A percentile compares a stretch with the other conserved stretches of the same genome.
Evolutionary conservation across 768 basidiomycete genomes (phyloP).

Genomic region (Hydnum rufescens): DNA sequence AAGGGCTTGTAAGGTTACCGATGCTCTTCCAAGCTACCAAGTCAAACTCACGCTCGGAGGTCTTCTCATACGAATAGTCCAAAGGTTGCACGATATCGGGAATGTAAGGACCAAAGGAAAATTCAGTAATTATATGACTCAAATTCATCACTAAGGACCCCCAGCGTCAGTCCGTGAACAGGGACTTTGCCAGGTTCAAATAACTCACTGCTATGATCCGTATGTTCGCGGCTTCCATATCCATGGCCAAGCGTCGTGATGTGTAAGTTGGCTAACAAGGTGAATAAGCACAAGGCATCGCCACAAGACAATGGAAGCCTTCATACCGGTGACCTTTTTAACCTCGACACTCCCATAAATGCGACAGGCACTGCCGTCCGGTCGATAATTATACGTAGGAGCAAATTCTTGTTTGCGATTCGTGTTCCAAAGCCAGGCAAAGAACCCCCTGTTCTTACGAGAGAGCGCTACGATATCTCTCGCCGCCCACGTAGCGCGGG

Average conservation of each 20-base stretch:
- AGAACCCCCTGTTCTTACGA: conserved; percentile 45
- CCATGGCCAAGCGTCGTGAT: conserved; percentile 91
- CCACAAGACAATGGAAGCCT: not conserved
- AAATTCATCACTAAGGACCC: conserved; percentile 71
- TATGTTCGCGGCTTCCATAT: conserved; percentile 70
- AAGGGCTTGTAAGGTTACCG: conserved; percentile 9
- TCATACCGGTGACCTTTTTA: conserved; percentile 72
- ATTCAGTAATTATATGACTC: conserved; percentile 89
- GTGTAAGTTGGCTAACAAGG: conserved; percentile 61
- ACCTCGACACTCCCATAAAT: conserved; percentile 66
- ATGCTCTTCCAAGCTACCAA: not conserved
- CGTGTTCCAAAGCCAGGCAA: conserved; percentile 32
- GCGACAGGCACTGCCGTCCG: conserved; percentile 61
- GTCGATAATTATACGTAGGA: conserved; percentile 49
- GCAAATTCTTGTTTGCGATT: conserved; percentile 29
- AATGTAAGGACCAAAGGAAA: conserved; percentile 92
- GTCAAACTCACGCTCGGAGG: conserved; percentile 49
- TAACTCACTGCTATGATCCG: conserved; percentile 58
- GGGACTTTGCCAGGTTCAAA: not conserved
- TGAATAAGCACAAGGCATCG: not conserved
- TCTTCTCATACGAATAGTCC: conserved; percentile 69
- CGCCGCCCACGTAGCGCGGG: conserved; percentile 20
- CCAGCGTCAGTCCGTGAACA: no score
- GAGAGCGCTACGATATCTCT: conserved; percentile 53
- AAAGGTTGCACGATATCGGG: conserved; percentile 90